Percentiles rank a stretch among this genome's conserved stretches.
Evolutionary conservation across 495 filamentous ascomycete genomes (phyloP).

Genomic region (Thermothielavioides terrestris): DNA sequence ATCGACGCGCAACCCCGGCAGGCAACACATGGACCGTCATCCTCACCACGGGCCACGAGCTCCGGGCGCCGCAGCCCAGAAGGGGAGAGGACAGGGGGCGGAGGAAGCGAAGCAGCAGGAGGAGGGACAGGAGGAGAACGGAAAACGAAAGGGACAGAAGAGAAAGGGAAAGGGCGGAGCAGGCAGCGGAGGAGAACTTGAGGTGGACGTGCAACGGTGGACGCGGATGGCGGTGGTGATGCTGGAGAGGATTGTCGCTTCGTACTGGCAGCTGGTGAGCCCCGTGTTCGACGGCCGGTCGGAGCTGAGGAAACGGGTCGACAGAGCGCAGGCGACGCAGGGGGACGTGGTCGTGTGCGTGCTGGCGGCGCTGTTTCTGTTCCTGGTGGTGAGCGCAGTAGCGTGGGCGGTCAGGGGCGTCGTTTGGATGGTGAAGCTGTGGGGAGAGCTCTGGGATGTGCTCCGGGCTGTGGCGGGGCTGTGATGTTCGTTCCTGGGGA

Average conservation of each 20-base stretch:
- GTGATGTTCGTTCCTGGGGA: neutral
- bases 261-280: constrained; percentile 21
- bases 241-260: constrained; percentile 8
- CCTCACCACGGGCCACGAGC: neutral
- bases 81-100: neutral
- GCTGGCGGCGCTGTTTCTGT: constrained; percentile 18
- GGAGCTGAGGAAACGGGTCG: constrained; percentile 17
- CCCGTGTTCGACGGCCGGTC: constrained; percentile 25
- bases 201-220: neutral
- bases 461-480: constrained; percentile 15
- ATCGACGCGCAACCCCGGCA: constrained; percentile 2
- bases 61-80: neutral
- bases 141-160: neutral
- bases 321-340: constrained; percentile 11
- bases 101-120: neutral
- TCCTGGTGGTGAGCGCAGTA: constrained; percentile 6
- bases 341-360: constrained; percentile 17
- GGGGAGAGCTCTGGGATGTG: constrained; percentile 7
- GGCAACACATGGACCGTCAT: too few relatives aligned
- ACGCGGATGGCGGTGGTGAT: constrained; percentile 3
- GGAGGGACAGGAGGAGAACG: neutral
- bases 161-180: neutral
- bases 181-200: neutral
- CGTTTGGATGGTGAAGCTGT: constrained; percentile 6
- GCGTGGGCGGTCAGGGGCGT: constrained; percentile 16